Evolutionary conservation across 164 flowering plant genomes (phyloP).

Genomic region (Tetracentron sinense): DNA sequence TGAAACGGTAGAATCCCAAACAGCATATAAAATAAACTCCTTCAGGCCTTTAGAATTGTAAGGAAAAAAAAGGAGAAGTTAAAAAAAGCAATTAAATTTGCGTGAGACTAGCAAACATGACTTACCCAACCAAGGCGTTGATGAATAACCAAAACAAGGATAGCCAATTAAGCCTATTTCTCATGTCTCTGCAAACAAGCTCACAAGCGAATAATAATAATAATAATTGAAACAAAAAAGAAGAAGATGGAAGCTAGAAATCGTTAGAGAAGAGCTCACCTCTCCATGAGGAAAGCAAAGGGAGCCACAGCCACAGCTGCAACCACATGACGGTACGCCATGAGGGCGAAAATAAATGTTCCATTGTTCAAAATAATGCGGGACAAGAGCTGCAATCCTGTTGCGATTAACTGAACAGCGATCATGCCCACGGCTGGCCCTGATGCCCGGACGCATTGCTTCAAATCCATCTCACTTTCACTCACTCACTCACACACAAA

Average conservation of each 20-base stretch:
- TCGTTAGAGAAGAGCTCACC: slow-evolving; percentile 21
- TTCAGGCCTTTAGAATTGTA: too few relatives aligned
- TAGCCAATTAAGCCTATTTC: slow-evolving; percentile 19
- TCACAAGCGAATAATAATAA: too few relatives aligned
- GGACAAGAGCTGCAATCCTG: slow-evolving; percentile 47
- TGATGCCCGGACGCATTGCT: slow-evolving; percentile 13
- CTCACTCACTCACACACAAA: too few relatives aligned
- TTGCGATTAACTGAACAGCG: slow-evolving; percentile 36
- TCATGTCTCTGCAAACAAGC: slow-evolving; percentile 32
- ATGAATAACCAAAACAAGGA: slow-evolving; percentile 41
- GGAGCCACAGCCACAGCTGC: slow-evolving; percentile 49
- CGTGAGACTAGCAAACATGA: background rate
- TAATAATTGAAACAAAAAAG: background rate
- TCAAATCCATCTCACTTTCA: slow-evolving; percentile 6
- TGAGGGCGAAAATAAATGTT: slow-evolving; percentile 43
- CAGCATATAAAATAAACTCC: too few relatives aligned
- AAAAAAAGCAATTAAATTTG: too few relatives aligned
- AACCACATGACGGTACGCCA: slow-evolving; percentile 47
- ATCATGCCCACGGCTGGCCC: slow-evolving; percentile 33
- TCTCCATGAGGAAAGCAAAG: slow-evolving; percentile 41
- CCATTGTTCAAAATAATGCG: slow-evolving; percentile 35
- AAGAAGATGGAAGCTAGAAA: background rate
- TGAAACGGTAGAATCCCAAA: too few relatives aligned
- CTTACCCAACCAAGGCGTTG: slow-evolving; percentile 40
- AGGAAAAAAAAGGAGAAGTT: too few relatives aligned